These are phyloP conservation scores for Linum lewisii DNA, from an alignment of 345 rosid species.

Conservation along the genomic window DNA sequence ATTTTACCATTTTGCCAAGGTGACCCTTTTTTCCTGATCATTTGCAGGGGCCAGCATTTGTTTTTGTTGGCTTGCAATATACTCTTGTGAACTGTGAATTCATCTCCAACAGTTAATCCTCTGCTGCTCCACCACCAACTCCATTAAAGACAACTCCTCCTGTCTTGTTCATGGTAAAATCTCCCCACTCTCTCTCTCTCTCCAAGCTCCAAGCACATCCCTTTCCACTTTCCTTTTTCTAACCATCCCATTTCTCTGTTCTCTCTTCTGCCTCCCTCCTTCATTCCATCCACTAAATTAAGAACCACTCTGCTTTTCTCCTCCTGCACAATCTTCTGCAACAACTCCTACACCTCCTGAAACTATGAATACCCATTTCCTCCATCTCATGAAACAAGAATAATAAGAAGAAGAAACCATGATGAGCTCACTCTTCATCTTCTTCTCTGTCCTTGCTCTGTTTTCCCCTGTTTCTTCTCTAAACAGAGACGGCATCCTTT, in stretches of 20 bases:
- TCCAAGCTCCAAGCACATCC: neutral
- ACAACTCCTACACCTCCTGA: constrained; percentile 28
- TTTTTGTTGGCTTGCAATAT: neutral
- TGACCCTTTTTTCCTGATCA: neutral
- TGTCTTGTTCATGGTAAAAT: neutral
- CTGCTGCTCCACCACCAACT: neutral
- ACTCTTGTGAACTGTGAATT: neutral
- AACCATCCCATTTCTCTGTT: neutral
- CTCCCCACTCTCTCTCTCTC: neutral
- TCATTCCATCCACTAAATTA: neutral
- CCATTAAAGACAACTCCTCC: neutral
- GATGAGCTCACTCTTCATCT: constrained; percentile 19
- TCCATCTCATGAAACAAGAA: neutral
- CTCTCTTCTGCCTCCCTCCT: neutral
- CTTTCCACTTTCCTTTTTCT: neutral
- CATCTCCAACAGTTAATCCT: neutral
- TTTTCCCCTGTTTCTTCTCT: constrained; percentile 36
- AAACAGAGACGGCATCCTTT: constrained; percentile 44
- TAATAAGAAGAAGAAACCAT: constrained; percentile 15
- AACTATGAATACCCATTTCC: constrained; percentile 25
- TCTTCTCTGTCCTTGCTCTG: constrained; percentile 19
- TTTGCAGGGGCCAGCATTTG: neutral
- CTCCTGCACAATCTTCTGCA: constrained; percentile 26
- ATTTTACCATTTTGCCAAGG: too few relatives aligned
- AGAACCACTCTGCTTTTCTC: neutral